Conservation (phyloP, 1,284 basidiomycete species). For the Papiliotrema laurentii region DNA sequence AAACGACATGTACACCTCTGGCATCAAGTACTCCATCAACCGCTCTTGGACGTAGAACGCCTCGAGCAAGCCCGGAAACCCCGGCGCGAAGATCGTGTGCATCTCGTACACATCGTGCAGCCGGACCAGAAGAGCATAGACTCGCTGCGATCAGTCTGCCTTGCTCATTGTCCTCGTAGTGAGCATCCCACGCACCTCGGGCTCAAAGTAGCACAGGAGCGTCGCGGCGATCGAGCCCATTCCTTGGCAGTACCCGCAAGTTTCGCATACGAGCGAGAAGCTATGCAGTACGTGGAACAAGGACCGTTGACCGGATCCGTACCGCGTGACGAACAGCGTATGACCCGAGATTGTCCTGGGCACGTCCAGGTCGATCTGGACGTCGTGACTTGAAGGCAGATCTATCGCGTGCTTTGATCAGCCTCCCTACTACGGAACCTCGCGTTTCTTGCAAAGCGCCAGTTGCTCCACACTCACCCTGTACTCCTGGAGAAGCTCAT, state of each 20-base stretch:
- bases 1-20: conserved; percentile 78
- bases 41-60: conserved; percentile 90
- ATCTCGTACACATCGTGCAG: conserved; percentile 84
- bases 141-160: conserved; percentile 50
- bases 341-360: conserved; percentile 95
- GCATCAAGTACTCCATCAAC: conserved; percentile 77
- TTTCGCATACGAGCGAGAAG: conserved; percentile 75
- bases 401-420: conserved; percentile 52
- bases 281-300: conserved; percentile 92
- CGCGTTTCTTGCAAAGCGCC: too few relatives aligned
- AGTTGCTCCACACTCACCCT: conserved; percentile 25
- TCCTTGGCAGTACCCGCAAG: conserved; percentile 98
- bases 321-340: conserved; percentile 89
- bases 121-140: conserved; percentile 75
- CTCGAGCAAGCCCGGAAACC: conserved; percentile 93
- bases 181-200: conserved; percentile 55
- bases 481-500: conserved; percentile 54
- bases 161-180: not conserved
- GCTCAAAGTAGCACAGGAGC: conserved; percentile 86
- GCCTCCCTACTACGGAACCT: too few relatives aligned
- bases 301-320: conserved; percentile 89
- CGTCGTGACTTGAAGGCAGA: conserved; percentile 78
- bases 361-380: conserved; percentile 98
- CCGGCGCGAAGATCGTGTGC: conserved; percentile 85
- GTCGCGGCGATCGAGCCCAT: conserved; percentile 98